Conservation (phyloP, 1,139 yeast genomes). For the Arxiozyma slooffiae region DNA sequence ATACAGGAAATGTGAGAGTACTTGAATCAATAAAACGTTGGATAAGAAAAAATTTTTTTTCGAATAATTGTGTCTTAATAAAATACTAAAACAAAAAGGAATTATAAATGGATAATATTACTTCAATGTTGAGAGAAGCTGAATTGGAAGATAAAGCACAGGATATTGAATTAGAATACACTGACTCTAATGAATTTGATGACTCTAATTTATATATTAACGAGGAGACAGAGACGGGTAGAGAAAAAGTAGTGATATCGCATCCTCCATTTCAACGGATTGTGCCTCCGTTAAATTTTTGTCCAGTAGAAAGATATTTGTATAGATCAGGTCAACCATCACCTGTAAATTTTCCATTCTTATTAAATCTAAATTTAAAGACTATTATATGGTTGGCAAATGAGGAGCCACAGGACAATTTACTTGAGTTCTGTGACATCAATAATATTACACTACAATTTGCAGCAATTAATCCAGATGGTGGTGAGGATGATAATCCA, state of each 20-base stretch:
- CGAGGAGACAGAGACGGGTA: conserved; percentile 29
- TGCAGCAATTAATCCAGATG: conserved; percentile 48
- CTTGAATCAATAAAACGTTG: not conserved
- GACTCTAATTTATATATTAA: conserved; percentile 23
- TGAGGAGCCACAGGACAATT: conserved; percentile 88
- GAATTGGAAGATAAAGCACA: conserved; percentile 7
- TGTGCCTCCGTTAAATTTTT: conserved; percentile 89
- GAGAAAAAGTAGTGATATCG: conserved; percentile 20
- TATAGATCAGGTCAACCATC: conserved; percentile 95
- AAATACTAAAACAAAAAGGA: not conserved
- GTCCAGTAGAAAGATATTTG: conserved; percentile 81
- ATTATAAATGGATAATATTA: conserved; percentile 1
- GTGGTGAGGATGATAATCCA: conserved; percentile 74
- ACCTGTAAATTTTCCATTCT: conserved; percentile 80
- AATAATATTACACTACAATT: conserved; percentile 55
- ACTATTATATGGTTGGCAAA: conserved; percentile 90
- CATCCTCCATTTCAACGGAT: conserved; percentile 51
- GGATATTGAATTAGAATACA: conserved; percentile 4
- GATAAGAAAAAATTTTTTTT: not conserved
- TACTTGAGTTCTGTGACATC: conserved; percentile 69
- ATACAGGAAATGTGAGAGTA: not conserved
- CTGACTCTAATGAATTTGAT: conserved; percentile 21
- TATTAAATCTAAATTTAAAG: conserved; percentile 60
- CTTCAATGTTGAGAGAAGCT: conserved; percentile 4
- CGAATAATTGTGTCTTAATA: not conserved